Evolutionary conservation across 805 yeast genomes (phyloP).

Genomic region (Saccharomycopsis sp.): DNA sequence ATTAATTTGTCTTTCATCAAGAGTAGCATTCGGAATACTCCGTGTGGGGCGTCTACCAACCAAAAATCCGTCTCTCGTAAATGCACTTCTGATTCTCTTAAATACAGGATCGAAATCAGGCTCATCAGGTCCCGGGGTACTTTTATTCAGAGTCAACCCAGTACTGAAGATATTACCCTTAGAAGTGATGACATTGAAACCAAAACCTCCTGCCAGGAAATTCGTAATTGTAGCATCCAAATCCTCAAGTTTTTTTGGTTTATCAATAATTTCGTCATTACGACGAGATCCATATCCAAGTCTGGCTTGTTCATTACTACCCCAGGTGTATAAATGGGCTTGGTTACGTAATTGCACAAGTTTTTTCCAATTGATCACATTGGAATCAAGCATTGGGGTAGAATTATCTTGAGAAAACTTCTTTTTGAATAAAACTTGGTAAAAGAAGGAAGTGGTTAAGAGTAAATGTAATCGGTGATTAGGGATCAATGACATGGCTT

Average conservation of each 20-base stretch:
- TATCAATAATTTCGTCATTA: not conserved
- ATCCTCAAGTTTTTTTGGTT: constrained; percentile 22
- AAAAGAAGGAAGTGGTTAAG: constrained; percentile 1
- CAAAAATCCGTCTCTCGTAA: not conserved
- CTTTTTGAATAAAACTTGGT: constrained; percentile 10
- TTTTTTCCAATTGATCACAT: constrained; percentile 6
- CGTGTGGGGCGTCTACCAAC: not conserved
- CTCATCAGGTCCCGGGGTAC: not conserved
- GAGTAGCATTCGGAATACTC: not conserved
- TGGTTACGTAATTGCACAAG: constrained; percentile 1
- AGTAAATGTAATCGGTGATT: constrained; percentile 1
- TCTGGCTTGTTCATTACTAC: constrained; percentile 1
- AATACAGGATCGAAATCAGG: constrained; percentile 23
- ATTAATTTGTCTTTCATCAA: not conserved
- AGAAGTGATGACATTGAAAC: constrained; percentile 46
- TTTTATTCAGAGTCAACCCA: constrained; percentile 28
- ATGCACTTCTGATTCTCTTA: constrained; percentile 5
- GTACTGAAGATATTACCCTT: constrained; percentile 47
- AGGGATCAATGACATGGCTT: not conserved
- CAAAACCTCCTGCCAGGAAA: constrained; percentile 64
- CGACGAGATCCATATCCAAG: not conserved
- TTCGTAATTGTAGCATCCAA: too few relatives aligned
- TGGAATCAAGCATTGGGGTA: not conserved
- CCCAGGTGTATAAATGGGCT: constrained; percentile 11
- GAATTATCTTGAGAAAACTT: constrained; percentile 7